Base-by-base conservation (phyloP, 805 yeast species). In the Kurtzmaniella fragi region DNA sequence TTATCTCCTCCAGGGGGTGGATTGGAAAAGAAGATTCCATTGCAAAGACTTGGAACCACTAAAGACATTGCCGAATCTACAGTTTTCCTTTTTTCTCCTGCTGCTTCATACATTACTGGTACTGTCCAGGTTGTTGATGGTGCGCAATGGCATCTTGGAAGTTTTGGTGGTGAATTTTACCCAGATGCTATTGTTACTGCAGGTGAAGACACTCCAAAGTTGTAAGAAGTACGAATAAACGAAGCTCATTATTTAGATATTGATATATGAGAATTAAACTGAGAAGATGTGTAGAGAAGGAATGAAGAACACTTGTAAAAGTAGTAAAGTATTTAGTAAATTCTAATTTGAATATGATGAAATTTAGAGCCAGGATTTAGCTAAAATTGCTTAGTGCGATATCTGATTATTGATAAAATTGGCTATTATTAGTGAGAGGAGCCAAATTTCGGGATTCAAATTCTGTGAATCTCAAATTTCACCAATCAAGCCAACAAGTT, bases 1-100 rank as follows among this genome's bases (percentile, higher is more conserved):
- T 71, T 91, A 43, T 60, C 74, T 67, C 43, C 74, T 15, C 61
- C 70, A 16, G 63, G 68, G 15, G 58, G 54, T 2, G 44, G 40
- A 7, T 53, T 78, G 26, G 54, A 60, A 2, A 56, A 65, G 39
- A 71, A 65, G 44, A 73, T 86, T 27, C 91, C 91, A 1, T 56
- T 81, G 45, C 85, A 77, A 54, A 71, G 85, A 56, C 58, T 77
- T 23, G 96, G 96, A 2, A 57, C 74, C 5, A 77, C 86, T 8
- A 64, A 59, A 39, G 97, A 91, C 56, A 85, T 90, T 53, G 96
- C 97, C 12, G 82, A 89, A 47, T 80, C 91, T 2, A 89, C 97
- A 0, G 85, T 85, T 1, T 90, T 67, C 56, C 65, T 91, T 50
- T 84, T 90, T 52, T 84, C 95, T 35, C 84, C 83, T 2, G 95